A percentile compares a stretch with the other conserved stretches of the same genome.
Evolutionary conservation across 352 stramenopile genomes (phyloP).

Genomic region (Phytophthora aleatoria): DNA sequence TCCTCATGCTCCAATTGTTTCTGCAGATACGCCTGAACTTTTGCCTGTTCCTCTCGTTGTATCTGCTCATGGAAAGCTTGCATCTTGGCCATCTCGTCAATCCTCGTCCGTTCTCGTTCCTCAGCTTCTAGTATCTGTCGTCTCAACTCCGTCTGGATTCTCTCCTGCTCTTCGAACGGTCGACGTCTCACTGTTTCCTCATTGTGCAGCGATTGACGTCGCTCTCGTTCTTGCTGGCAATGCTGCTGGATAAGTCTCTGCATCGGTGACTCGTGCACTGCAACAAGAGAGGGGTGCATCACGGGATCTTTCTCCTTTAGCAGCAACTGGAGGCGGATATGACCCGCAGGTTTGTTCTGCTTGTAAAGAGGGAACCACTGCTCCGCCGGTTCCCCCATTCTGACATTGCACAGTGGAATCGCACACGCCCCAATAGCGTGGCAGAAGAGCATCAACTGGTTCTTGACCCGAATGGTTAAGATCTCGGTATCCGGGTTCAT

Average conservation of each 20-base stretch:
- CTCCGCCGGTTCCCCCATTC: constrained; percentile 47
- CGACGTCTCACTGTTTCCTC: constrained; percentile 14
- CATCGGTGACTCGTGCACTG: constrained; percentile 32
- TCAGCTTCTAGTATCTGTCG: constrained; percentile 12
- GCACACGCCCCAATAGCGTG: constrained; percentile 59
- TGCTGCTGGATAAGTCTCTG: constrained; percentile 29
- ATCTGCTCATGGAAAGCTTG: constrained; percentile 20
- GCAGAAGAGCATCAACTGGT: constrained; percentile 63
- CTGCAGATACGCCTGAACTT: constrained; percentile 28
- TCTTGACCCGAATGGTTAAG: constrained; percentile 71
- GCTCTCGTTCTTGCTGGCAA: constrained; percentile 30
- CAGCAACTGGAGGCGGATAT: constrained; percentile 61
- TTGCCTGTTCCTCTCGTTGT: constrained; percentile 20
- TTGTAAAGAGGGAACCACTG: constrained; percentile 70
- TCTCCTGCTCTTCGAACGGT: constrained; percentile 34
- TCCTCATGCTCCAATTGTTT: constrained; percentile 33
- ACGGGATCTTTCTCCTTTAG: constrained; percentile 27
- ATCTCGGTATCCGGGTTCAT: constrained; percentile 57
- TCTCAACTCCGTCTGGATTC: constrained; percentile 12
- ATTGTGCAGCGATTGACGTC: constrained; percentile 13
- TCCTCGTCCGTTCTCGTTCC: constrained; percentile 14
- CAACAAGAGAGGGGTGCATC: constrained; percentile 7
- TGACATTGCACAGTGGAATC: constrained; percentile 55
- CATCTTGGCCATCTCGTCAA: constrained; percentile 14
- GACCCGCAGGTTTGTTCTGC: constrained; percentile 38